These are phyloP conservation scores for Pseudocercospora macadamiae DNA, from an alignment of 2,329 filamentous ascomycete genomes.

Conservation along the genomic window DNA sequence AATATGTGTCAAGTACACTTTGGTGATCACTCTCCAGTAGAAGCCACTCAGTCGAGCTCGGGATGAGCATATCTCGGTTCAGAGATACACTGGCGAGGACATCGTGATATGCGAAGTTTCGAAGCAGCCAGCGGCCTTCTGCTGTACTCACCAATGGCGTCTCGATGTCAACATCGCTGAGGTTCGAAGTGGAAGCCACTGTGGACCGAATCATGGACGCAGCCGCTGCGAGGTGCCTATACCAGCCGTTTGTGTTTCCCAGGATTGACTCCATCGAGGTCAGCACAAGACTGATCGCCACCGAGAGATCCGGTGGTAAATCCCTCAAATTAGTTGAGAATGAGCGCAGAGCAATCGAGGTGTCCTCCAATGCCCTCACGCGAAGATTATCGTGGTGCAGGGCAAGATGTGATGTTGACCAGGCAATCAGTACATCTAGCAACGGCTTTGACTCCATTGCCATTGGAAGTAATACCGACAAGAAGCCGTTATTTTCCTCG, in stretches of 20 bases:
- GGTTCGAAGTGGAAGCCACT: not conserved
- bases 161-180: not conserved
- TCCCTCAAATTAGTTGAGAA: not conserved
- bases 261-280: constrained; percentile 12
- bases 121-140: constrained; percentile 11
- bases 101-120: constrained; percentile 19
- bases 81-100: constrained; percentile 8
- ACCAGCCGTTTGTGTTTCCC: constrained; percentile 6
- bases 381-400: not conserved
- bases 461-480: constrained; percentile 13
- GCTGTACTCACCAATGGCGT: not conserved
- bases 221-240: constrained; percentile 6
- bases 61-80: constrained; percentile 6
- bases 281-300: constrained; percentile 9
- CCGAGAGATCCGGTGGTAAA: not conserved
- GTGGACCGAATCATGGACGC: constrained; percentile 6
- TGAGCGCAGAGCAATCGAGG: constrained; percentile 5
- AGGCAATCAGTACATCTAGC: constrained; percentile 11
- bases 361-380: constrained; percentile 14
- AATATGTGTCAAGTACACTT: constrained; percentile 8
- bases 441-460: constrained; percentile 4
- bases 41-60: constrained; percentile 5
- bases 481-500: constrained; percentile 11
- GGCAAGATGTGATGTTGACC: constrained; percentile 13
- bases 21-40: not conserved